Conservation (phyloP, 1,139 yeast species). For the Lodderomyces oxycetoniae region DNA sequence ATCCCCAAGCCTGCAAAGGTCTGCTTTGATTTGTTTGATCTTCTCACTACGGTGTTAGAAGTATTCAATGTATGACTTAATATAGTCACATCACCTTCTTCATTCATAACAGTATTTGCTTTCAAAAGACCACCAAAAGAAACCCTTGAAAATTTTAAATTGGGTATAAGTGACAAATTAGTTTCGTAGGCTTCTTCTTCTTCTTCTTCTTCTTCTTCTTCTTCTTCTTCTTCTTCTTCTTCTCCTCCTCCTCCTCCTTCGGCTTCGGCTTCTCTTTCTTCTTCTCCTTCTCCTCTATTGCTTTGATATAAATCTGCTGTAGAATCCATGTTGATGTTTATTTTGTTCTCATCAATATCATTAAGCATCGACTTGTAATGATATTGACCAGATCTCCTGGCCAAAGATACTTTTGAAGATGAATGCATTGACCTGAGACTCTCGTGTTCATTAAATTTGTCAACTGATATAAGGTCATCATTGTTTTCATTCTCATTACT, state of each 20-base stretch:
- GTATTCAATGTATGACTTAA: constrained; percentile 20
- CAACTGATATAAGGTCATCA: constrained; percentile 11
- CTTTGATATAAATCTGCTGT: constrained; percentile 1
- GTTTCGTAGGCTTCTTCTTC: constrained; percentile 4
- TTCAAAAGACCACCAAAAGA: constrained; percentile 39
- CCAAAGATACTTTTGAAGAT: constrained; percentile 2
- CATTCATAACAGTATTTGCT: constrained; percentile 19
- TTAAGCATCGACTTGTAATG: constrained; percentile 21
- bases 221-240: constrained; percentile 6
- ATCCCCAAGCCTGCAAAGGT: constrained; percentile 30
- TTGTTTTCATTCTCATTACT: constrained; percentile 5
- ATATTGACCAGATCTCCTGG: constrained; percentile 9
- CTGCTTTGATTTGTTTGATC: constrained; percentile 12
- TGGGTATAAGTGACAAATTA: constrained; percentile 29
- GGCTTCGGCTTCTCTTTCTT: no score
- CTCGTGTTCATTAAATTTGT: constrained; percentile 11
- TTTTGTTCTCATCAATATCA: constrained; percentile 22
- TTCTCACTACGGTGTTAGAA: constrained; percentile 32
- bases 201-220: constrained; percentile 3
- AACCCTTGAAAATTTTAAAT: constrained; percentile 42
- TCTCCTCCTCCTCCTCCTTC: constrained; percentile 2
- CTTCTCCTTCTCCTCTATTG: no score
- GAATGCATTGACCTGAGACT: constrained; percentile 6
- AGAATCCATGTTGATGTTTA: constrained; percentile 5
- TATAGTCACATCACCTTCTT: constrained; percentile 28